phyloP scores from a whole-genome alignment of 345 rosid genomes.

The Salix udensis region DNA sequence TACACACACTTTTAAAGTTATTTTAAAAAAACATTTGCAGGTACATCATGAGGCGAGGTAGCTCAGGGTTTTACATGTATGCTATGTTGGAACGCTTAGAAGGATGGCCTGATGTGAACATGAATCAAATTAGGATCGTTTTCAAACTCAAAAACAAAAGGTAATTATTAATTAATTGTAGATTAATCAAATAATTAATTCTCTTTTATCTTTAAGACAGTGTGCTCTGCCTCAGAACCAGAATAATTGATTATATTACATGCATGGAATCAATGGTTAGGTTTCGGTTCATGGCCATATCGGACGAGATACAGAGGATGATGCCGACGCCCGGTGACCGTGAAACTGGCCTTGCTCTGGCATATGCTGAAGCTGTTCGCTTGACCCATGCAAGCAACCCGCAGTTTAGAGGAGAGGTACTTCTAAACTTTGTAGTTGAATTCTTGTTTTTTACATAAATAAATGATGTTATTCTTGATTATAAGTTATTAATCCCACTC shows the following conservation, averaged over 20 bases:
- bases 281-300: conserved; percentile 13
- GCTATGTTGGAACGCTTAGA: conserved; percentile 16
- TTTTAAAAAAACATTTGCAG: background rate
- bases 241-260: background rate
- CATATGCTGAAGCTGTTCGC: conserved; percentile 22
- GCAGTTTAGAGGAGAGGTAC: conserved; percentile 9
- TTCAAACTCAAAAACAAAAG: conserved; percentile 14
- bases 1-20: too few relatives aligned
- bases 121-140: conserved; percentile 19
- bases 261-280: background rate
- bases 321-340: conserved; percentile 19
- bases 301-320: conserved; percentile 8
- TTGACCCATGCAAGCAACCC: background rate
- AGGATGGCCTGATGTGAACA: conserved; percentile 20
- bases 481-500: too few relatives aligned
- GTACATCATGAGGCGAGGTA: conserved; percentile 16
- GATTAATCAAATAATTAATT: background rate
- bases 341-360: background rate
- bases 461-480: too few relatives aligned
- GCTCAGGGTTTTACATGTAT: conserved; percentile 13
- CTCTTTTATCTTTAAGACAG: background rate
- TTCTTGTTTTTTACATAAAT: too few relatives aligned
- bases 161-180: conserved; percentile 7
- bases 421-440: too few relatives aligned
- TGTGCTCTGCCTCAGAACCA: too few relatives aligned